These are phyloP conservation scores for Manihot esculenta DNA, from an alignment of 441 rosid species.

Conservation along the genomic window DNA sequence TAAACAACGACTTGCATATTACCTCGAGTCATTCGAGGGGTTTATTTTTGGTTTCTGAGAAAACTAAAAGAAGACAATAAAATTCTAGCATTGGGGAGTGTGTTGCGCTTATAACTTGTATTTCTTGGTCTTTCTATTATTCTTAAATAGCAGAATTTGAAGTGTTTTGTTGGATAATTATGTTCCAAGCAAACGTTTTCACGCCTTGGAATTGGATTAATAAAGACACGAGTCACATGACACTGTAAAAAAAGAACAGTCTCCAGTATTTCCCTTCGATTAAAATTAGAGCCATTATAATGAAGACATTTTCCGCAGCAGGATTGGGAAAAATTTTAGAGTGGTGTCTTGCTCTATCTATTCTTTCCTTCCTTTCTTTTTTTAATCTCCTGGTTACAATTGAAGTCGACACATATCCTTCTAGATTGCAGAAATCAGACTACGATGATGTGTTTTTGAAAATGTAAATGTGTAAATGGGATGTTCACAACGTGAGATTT, in stretches of 20 bases:
- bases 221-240: neutral
- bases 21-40: too few relatives aligned
- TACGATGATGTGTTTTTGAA: neutral
- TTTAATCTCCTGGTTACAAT: neutral
- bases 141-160: neutral
- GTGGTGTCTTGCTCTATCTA: neutral
- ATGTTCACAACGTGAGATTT: too few relatives aligned
- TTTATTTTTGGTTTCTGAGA: constrained; percentile 1
- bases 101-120: neutral
- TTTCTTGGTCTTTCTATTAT: neutral
- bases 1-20: too few relatives aligned
- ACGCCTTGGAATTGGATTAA: neutral
- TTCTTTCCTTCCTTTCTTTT: neutral
- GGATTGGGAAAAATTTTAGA: neutral
- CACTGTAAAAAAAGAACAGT: neutral
- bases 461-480: neutral
- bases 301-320: neutral
- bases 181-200: neutral
- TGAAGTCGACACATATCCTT: neutral
- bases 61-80: neutral
- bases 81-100: neutral
- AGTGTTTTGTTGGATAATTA: neutral
- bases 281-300: neutral
- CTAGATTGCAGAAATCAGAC: neutral
- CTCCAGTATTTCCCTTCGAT: neutral